These are phyloP conservation scores for Aquilaria agallochum DNA, from an alignment of 441 rosid genomes.

Conservation along the genomic window DNA sequence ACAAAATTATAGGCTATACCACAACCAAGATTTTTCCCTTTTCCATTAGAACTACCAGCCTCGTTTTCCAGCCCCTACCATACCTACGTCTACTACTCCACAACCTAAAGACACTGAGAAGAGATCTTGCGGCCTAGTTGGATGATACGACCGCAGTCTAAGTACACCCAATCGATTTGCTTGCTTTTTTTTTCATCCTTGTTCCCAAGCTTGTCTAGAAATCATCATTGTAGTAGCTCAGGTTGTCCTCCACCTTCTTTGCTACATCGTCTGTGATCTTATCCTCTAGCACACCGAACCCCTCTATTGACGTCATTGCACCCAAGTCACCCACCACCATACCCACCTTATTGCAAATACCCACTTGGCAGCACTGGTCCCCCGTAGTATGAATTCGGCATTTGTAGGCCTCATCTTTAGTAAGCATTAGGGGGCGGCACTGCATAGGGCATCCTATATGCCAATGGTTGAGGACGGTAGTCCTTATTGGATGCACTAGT, in stretches of 20 bases:
- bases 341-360: slow-evolving; percentile 5
- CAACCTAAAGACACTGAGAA: no score
- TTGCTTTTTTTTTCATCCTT: no score
- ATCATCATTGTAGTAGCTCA: slow-evolving; percentile 36
- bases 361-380: slow-evolving; percentile 12
- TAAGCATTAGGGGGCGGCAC: slow-evolving; percentile 25
- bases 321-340: slow-evolving; percentile 68
- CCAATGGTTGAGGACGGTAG: slow-evolving; percentile 17
- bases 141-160: no score
- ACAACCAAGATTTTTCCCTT: no score
- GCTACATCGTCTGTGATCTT: slow-evolving; percentile 54
- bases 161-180: no score
- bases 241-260: slow-evolving; percentile 60
- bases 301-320: slow-evolving; percentile 66
- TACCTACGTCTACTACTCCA: no score
- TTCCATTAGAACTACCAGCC: no score
- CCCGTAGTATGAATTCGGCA: slow-evolving; percentile 7
- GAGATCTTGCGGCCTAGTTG: no score
- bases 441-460: slow-evolving; percentile 21
- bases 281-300: slow-evolving; percentile 61
- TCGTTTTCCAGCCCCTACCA: no score
- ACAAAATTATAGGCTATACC: no score
- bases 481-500: slow-evolving; percentile 17
- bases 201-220: slow-evolving; percentile 3
- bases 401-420: slow-evolving; percentile 11